phyloP scores from a whole-genome alignment of 371 early-diverging fungal species.

The Syncephalastrum contaminatum region DNA sequence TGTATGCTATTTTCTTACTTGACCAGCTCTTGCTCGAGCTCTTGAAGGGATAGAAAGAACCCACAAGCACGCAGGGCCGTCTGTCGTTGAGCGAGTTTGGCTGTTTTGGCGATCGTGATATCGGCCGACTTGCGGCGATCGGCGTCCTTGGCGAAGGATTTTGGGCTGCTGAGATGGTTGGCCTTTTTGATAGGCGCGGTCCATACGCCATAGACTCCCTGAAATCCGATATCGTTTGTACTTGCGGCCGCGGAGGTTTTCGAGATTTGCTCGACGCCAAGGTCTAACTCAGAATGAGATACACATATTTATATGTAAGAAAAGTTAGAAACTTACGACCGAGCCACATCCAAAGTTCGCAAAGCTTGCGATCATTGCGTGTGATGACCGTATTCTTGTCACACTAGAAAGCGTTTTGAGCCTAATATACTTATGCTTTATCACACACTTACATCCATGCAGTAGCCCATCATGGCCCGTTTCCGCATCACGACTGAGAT shows the following conservation, averaged over 20 bases:
- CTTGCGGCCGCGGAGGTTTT: no score
- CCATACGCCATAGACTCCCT: slow-evolving; percentile 71
- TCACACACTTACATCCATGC: slow-evolving; percentile 59
- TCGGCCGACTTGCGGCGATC: slow-evolving; percentile 14
- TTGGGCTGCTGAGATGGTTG: slow-evolving; percentile 1
- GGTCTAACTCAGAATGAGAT: no score
- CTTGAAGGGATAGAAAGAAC: slow-evolving; percentile 60
- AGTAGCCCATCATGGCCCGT: slow-evolving; percentile 71
- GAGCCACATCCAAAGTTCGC: slow-evolving; percentile 79
- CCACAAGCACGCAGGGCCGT: slow-evolving; percentile 76
- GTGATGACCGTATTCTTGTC: slow-evolving; percentile 40
- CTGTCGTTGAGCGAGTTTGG: slow-evolving; percentile 57
- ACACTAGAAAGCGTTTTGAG: slow-evolving; percentile 26
- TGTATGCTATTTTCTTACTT: slow-evolving; percentile 33
- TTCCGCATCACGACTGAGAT: slow-evolving; percentile 79
- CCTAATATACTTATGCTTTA: background rate
- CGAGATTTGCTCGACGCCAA: no score
- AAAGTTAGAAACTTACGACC: slow-evolving; percentile 28
- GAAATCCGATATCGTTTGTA: slow-evolving; percentile 61
- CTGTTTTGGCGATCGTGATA: slow-evolving; percentile 52
- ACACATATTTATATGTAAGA: no score
- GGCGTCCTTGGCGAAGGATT: slow-evolving; percentile 21
- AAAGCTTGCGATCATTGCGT: slow-evolving; percentile 36
- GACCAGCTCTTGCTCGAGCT: slow-evolving; percentile 64
- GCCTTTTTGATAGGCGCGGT: slow-evolving; percentile 1